A percentile compares a stretch with the other conserved stretches of the same genome.
Conservation (phyloP, 2,329 filamentous ascomycete genomes). For the Penicillium sp. region DNA sequence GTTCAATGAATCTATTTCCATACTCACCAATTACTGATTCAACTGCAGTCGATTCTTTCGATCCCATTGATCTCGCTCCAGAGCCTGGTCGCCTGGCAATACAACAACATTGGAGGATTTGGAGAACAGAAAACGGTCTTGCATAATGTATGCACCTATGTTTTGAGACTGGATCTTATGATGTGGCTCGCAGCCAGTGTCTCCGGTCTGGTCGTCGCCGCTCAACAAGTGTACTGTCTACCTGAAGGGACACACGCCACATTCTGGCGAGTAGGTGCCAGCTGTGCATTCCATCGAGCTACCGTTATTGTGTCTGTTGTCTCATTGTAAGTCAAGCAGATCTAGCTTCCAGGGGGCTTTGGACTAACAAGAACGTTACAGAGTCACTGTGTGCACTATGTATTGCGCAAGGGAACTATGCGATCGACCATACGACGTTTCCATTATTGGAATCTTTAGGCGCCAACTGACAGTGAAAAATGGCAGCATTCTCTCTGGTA, state of each 20-base stretch:
- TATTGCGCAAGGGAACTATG: constrained; percentile 41
- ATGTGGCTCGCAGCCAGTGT: constrained; percentile 41
- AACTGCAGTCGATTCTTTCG: constrained; percentile 36
- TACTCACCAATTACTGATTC: not conserved
- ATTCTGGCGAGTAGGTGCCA: constrained; percentile 38
- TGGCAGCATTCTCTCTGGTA: constrained; percentile 33
- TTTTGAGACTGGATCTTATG: constrained; percentile 36
- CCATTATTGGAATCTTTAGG: constrained; percentile 37
- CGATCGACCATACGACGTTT: constrained; percentile 39
- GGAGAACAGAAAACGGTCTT: constrained; percentile 32
- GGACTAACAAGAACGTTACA: constrained; percentile 10
- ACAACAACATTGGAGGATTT: constrained; percentile 33
- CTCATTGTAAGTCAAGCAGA: constrained; percentile 32
- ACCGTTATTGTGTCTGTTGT: constrained; percentile 35
- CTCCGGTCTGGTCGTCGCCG: constrained; percentile 37
- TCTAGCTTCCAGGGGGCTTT: not conserved
- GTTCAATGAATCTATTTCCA: constrained; percentile 5
- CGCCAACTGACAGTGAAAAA: constrained; percentile 22
- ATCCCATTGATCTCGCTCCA: constrained; percentile 38
- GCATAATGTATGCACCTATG: constrained; percentile 36
- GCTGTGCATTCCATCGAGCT: constrained; percentile 38
- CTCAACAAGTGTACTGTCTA: constrained; percentile 37
- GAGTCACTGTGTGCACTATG: constrained; percentile 36
- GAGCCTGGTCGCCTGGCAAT: constrained; percentile 42
- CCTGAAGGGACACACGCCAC: constrained; percentile 22